Percentiles rank a stretch among this genome's conserved stretches.
phyloP scores from a whole-genome alignment of 2,329 filamentous ascomycete genomes.

The Aspergillus awamori region DNA sequence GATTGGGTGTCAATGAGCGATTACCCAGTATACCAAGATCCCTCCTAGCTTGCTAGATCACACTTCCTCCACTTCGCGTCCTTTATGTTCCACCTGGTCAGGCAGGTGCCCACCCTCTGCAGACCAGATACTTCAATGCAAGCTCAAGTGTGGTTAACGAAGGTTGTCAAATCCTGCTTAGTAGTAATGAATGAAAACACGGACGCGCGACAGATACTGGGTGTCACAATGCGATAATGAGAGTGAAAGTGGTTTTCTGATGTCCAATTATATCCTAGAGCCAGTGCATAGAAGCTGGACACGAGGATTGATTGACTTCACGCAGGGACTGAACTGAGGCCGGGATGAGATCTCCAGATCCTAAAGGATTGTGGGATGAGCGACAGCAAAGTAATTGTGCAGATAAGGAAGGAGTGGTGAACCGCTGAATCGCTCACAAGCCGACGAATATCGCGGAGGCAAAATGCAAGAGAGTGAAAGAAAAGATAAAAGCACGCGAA shows the following conservation, averaged over 20 bases:
- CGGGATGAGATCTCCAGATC: no score
- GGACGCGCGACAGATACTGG: conserved; percentile 4
- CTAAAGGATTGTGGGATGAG: neutral
- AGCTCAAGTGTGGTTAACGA: neutral
- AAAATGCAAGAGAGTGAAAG: neutral
- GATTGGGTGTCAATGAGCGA: neutral
- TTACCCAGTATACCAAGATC: neutral
- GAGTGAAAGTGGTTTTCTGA: conserved; percentile 8
- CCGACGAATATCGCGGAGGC: neutral
- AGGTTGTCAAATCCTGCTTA: neutral
- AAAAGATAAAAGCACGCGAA: conserved; percentile 3
- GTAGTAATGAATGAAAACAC: neutral
- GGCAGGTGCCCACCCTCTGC: neutral
- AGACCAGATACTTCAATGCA: neutral
- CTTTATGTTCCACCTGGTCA: neutral
- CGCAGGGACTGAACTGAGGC: no score
- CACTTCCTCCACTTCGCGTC: neutral
- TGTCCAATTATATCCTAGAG: neutral
- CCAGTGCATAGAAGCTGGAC: neutral
- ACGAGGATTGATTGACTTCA: no score
- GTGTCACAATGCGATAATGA: conserved; percentile 7
- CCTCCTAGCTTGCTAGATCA: neutral
- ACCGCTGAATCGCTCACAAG: neutral
- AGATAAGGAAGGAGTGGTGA: neutral
- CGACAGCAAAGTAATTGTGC: neutral